phyloP scores from a whole-genome alignment of 2,329 filamentous ascomycete genomes.

The Monosporascus cannonballus region DNA sequence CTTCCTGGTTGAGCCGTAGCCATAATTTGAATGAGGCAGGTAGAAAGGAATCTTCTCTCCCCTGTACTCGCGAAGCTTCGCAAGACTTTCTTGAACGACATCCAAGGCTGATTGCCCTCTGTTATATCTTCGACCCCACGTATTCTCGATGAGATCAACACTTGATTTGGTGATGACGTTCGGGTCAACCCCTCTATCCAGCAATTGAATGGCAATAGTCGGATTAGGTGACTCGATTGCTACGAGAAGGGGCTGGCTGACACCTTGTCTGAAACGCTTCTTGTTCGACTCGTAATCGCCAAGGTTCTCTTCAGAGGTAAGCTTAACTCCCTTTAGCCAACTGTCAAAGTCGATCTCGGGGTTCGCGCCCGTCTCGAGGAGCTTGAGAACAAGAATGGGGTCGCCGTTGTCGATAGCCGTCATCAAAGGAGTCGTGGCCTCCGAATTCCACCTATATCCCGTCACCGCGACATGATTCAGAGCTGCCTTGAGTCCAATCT shows the following conservation, averaged over 20 bases:
- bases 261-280: slow-evolving; percentile 35
- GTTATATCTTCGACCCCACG: slow-evolving; percentile 26
- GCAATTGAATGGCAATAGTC: slow-evolving; percentile 48
- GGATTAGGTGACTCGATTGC: slow-evolving; percentile 48
- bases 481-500: slow-evolving; percentile 53
- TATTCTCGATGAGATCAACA: slow-evolving; percentile 28
- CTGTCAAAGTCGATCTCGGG: slow-evolving; percentile 55
- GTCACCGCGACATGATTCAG: slow-evolving; percentile 57
- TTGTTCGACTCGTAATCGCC: slow-evolving; percentile 40
- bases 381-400: slow-evolving; percentile 44
- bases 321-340: slow-evolving; percentile 54
- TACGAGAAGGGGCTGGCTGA: slow-evolving; percentile 59
- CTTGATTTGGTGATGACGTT: slow-evolving; percentile 48
- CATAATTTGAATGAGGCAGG: slow-evolving; percentile 9
- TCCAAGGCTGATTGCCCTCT: slow-evolving; percentile 53
- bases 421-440: slow-evolving; percentile 45
- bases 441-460: slow-evolving; percentile 25
- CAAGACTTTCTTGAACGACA: slow-evolving; percentile 46
- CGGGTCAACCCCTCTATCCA: slow-evolving; percentile 59
- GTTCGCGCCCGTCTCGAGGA: slow-evolving; percentile 59
- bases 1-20: slow-evolving; percentile 7
- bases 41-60: slow-evolving; percentile 20
- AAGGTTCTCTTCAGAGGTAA: slow-evolving; percentile 32
- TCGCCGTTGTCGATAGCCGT: slow-evolving; percentile 52
- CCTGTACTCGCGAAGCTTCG: slow-evolving; percentile 40